Evolutionary conservation across 2,329 filamentous ascomycete genomes (phyloP).

Genomic region (Stromatinia cepivora): DNA sequence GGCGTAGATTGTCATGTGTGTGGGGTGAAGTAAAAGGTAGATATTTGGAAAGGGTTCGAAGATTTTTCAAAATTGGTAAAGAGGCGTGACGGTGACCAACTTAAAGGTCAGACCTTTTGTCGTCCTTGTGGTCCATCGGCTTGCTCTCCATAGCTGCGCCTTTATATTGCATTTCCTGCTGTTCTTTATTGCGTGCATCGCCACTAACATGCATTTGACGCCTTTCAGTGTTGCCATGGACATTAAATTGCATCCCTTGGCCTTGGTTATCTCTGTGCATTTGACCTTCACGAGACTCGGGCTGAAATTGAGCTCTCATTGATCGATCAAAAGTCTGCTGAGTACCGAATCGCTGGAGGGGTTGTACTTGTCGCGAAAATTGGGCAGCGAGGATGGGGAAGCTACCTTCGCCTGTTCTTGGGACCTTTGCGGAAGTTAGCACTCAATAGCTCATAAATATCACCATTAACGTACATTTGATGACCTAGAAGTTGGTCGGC

Average conservation of each 20-base stretch:
- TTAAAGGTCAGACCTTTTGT: not conserved
- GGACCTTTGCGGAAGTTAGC: conserved; percentile 18
- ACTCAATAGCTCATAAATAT: conserved; percentile 11
- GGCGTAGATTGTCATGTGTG: not conserved
- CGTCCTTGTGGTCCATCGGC: not conserved
- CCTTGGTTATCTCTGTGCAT: not conserved
- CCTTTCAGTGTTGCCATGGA: not conserved
- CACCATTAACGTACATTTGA: conserved; percentile 28
- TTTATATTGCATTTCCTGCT: conserved; percentile 18
- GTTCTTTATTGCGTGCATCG: conserved; percentile 1
- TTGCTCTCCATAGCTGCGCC: conserved; percentile 8
- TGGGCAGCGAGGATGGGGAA: conserved; percentile 23
- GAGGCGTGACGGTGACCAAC: not conserved
- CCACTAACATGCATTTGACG: conserved; percentile 11
- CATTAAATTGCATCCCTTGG: conserved; percentile 6
- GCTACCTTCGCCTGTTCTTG: conserved; percentile 30
- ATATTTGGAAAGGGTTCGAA: not conserved
- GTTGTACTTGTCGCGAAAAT: not conserved
- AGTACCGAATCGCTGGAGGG: not conserved
- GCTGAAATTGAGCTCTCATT: conserved; percentile 3
- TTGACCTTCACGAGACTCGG: conserved; percentile 5
- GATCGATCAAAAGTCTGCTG: not conserved
- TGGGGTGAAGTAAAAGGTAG: not conserved
- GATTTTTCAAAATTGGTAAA: not conserved
- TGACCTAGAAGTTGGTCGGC: conserved; percentile 26